Base-by-base conservation (phyloP, 2,329 filamentous ascomycete species). In the Niveomyces coronatus region DNA sequence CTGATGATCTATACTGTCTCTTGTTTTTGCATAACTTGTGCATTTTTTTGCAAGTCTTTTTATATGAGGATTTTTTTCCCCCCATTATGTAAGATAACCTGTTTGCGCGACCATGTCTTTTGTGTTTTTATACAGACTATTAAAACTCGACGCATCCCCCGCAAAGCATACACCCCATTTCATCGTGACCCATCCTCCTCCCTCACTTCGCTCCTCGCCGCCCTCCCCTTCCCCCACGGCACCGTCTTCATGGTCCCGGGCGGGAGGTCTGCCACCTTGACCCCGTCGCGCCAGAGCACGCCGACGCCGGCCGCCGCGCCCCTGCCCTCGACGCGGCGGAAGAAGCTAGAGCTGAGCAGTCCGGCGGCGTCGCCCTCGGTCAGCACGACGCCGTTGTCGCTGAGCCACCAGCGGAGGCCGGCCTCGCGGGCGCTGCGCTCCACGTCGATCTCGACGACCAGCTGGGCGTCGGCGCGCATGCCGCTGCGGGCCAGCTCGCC, bases 381-480 rank as follows among this genome's bases (percentile, higher is more conserved):
- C 46, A 89, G 60, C 44, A 88, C 70, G 8, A 89, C 84, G 2
- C 76, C 81, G 53, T 89, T 89, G 48, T 83, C 81, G 54, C 82
- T 86, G 44, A 76, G 56, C 77, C 83, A 93, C 73, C 88, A 94
- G 52, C 68, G 67, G 45, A 86, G 68, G 5, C 63, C 69, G 38
- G 74, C 76, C 29, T 62, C 61, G n/a, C n/a, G n/a, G 49, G 94
- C 54, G 48, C 85, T 80, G 51, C 65, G 65, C 56, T 66, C 61
- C 19, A 94, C 61, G 59, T 94, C 78, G 40, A 94, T 64, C 59
- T 85, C 85, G 19, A 95, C 71, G 45, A 94, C 53, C 28, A 93
- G 61, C 60, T 91, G 81, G 5, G 84, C 82, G 54, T 77, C 85
- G 47, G 52, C 67, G 16, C 89, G 69, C 84, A 94, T 93, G 1